Base-by-base conservation (phyloP, 495 filamentous ascomycete genomes). In the Penicillium parvum region DNA sequence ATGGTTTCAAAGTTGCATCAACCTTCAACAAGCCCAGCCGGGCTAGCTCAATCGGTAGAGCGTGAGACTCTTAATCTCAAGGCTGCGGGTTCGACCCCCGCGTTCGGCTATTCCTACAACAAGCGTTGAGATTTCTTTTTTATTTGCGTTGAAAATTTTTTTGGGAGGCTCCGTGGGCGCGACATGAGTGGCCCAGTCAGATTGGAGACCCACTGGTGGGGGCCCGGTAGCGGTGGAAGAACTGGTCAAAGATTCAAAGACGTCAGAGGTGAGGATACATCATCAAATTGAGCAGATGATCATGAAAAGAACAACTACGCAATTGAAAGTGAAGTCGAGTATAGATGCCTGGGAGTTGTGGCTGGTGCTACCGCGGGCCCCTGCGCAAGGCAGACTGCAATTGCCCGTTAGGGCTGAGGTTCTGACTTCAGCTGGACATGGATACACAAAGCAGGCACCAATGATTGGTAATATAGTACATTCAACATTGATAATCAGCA, bases 41-140 rank as follows among this genome's bases (percentile, higher is more conserved):
- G 71, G 73, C 71, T 79, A 79, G 67, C 64, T 77, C 74, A 74
- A 73, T 74, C 66, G 70, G 70, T 70, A 77, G 74, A 77, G 74
- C 74, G 74, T 77, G 71, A 72, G 66, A 66, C 68, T 76, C 72
- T 76, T 79, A 78, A 76, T 73, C 72, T 74, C 69, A 74, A 75
- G 71, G 73, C 64, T 75, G 71, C 63, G 69, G 73, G 73, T 76
- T 76, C 71, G 69, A 74, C 68, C 73, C 73, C 73, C 69, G 63
- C 72, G 68, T 76, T 73, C 65, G 72, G 72, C 72, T 75, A 50
- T 58, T 54, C 48, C 50, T 58, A 52, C 29, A 45, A 40, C 42
- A 7, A 40, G 37, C 30, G 39, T 38, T 36, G 47, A 43, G 47
- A 50, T 45, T 21, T 38, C 32, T 39, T 54, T 51, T 51, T 52